Conservation (phyloP, 164 flowering plant genomes). For the Vitis labrusca region DNA sequence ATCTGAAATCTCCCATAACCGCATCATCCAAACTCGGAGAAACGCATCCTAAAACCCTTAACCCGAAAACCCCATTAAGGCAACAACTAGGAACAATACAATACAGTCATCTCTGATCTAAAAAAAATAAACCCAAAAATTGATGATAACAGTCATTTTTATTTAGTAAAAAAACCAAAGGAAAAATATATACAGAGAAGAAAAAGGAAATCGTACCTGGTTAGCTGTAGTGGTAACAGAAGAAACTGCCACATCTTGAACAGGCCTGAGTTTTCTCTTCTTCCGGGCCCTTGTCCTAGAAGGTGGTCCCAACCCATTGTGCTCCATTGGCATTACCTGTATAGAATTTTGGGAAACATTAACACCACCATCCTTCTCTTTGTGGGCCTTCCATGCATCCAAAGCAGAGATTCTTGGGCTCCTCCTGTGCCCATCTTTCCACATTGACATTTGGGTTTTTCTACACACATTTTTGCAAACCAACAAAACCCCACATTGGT, state of each 20-base stretch:
- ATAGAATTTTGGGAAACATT: neutral
- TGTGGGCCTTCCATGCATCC: conserved; percentile 18
- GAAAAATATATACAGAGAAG: neutral
- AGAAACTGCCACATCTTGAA: conserved; percentile 20
- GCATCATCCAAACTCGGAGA: no score
- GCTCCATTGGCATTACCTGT: neutral
- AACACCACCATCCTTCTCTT: neutral
- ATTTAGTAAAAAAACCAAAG: neutral
- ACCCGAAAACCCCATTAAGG: no score
- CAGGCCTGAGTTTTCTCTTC: conserved; percentile 22
- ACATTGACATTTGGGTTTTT: conserved; percentile 22
- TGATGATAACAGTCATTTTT: no score
- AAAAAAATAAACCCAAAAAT: no score
- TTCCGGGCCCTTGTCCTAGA: conserved; percentile 19
- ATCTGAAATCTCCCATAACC: no score
- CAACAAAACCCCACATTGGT: conserved; percentile 12
- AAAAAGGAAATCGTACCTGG: conserved; percentile 1
- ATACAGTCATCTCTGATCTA: no score
- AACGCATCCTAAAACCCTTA: no score
- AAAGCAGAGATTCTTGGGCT: conserved; percentile 33
- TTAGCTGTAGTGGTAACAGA: neutral
- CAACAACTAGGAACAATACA: no score
- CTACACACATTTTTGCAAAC: neutral
- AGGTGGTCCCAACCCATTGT: conserved; percentile 18
- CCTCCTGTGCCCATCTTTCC: conserved; percentile 40